Evolutionary conservation across 2,329 filamentous ascomycete species (phyloP).

Genomic region (Rhynchosporium secalis): DNA sequence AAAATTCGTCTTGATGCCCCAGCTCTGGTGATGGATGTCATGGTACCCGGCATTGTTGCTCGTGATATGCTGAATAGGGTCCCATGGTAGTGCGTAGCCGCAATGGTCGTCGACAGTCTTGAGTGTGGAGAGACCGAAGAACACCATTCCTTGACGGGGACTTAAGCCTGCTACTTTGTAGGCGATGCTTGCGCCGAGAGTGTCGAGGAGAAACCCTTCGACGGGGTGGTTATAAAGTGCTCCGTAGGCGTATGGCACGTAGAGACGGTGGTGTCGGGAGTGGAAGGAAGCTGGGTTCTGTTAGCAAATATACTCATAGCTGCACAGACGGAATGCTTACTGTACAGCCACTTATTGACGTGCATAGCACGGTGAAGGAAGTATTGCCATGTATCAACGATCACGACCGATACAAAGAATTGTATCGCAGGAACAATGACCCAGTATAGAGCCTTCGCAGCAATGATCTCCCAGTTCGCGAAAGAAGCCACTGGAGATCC

Average conservation of each 20-base stretch:
- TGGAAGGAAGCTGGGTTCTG: constrained; percentile 72
- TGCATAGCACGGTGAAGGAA: constrained; percentile 97
- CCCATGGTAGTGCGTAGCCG: constrained; percentile 93
- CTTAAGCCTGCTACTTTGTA: constrained; percentile 83
- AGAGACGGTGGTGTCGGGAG: constrained; percentile 92
- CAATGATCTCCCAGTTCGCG: constrained; percentile 75
- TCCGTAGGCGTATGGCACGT: constrained; percentile 96
- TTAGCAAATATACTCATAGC: constrained; percentile 25
- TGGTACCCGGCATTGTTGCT: constrained; percentile 97
- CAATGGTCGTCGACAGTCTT: constrained; percentile 99
- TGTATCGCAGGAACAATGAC: constrained; percentile 73
- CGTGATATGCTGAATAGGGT: constrained; percentile 87
- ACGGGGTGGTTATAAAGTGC: constrained; percentile 96
- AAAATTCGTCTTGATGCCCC: constrained; percentile 97
- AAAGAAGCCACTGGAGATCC: constrained; percentile 66
- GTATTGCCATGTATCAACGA: constrained; percentile 98
- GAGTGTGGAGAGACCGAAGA: constrained; percentile 85
- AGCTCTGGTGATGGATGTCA: constrained; percentile 97
- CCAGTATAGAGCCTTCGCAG: constrained; percentile 80
- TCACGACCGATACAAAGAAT: constrained; percentile 69
- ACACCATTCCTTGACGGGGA: constrained; percentile 81
- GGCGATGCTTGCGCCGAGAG: constrained; percentile 77
- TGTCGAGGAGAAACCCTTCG: constrained; percentile 92
- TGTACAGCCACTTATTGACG: constrained; percentile 95
- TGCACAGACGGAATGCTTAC: constrained; percentile 53